These are phyloP conservation scores for Melanomma pulvis-pyrius DNA, from an alignment of 495 filamentous ascomycete genomes.

Conservation along the genomic window DNA sequence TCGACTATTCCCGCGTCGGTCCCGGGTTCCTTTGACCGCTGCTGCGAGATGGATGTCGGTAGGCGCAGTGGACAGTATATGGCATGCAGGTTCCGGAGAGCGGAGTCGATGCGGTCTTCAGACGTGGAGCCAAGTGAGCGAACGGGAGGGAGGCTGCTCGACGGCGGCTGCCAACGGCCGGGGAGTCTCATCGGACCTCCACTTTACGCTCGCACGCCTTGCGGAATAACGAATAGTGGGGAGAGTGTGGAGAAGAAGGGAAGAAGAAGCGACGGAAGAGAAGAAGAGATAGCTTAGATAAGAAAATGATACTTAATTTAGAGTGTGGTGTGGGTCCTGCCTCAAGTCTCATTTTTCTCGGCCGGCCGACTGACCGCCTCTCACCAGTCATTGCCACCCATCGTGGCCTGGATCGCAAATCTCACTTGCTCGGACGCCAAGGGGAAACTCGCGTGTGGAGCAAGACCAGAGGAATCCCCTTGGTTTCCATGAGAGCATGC, in stretches of 20 bases:
- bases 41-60: neutral
- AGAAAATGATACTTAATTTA: neutral
- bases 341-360: neutral
- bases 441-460: neutral
- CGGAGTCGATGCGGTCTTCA: slow-evolving; percentile 10
- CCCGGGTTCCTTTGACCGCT: neutral
- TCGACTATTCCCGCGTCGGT: neutral
- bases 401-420: neutral
- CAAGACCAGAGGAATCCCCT: neutral
- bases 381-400: neutral
- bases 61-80: slow-evolving; percentile 27
- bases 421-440: neutral
- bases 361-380: neutral
- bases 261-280: neutral
- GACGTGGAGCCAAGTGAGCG: slow-evolving; percentile 1
- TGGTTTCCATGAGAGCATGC: neutral
- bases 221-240: neutral
- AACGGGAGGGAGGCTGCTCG: slow-evolving; percentile 25
- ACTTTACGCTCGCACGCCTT: neutral
- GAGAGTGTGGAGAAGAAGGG: neutral
- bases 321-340: neutral
- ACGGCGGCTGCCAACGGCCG: slow-evolving; percentile 5
- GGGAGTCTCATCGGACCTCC: slow-evolving; percentile 19
- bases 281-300: neutral
- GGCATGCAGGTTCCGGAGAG: slow-evolving; percentile 11